These are phyloP conservation scores for Eruca vesicaria DNA, from an alignment of 441 rosid species.

Conservation along the genomic window DNA sequence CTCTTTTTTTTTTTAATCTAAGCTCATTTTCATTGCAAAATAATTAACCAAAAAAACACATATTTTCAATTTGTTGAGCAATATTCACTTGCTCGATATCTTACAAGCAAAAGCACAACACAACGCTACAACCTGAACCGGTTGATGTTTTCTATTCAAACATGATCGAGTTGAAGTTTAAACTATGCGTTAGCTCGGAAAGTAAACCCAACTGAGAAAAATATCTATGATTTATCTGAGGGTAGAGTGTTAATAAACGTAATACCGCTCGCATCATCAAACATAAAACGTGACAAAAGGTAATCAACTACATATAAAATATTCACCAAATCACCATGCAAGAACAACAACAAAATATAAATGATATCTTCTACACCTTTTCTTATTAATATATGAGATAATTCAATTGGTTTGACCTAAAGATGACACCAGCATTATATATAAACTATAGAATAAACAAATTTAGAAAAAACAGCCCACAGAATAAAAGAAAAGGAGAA, in stretches of 20 bases:
- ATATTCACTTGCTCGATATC: background rate
- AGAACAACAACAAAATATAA: background rate
- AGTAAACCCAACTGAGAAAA: background rate
- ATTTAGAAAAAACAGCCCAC: background rate
- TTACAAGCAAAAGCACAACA: background rate
- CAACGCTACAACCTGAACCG: background rate
- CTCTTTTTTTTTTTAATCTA: background rate
- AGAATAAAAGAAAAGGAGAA: background rate
- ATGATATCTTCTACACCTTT: background rate
- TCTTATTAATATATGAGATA: background rate
- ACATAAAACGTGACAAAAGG: conserved; percentile 16
- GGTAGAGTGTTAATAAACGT: background rate
- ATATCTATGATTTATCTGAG: background rate
- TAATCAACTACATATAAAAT: background rate
- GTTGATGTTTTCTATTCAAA: background rate
- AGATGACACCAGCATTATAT: background rate
- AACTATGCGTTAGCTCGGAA: background rate
- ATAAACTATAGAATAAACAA: background rate
- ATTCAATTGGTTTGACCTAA: conserved; percentile 12
- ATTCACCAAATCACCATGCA: conserved; percentile 24
- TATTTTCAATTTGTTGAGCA: background rate
- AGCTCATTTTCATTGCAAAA: background rate
- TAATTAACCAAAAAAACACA: background rate
- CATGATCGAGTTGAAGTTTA: background rate
- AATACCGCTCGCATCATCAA: conserved; percentile 6